A percentile compares a stretch with the other conserved stretches of the same genome.
Evolutionary conservation across 805 yeast species (phyloP).

Genomic region (Soucietia sequanensis): DNA sequence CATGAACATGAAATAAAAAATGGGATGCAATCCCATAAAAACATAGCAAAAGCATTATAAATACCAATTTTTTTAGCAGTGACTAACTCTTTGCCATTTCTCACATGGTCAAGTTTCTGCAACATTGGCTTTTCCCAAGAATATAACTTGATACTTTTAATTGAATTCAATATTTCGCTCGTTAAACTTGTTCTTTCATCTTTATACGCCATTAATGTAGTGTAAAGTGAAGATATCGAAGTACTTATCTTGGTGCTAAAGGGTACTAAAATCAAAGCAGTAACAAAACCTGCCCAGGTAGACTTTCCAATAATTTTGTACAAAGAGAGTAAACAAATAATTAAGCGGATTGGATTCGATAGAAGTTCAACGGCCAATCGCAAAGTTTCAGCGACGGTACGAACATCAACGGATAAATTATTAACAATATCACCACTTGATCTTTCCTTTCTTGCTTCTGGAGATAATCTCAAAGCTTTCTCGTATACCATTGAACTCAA

Average conservation of each 20-base stretch:
- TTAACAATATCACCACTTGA: constrained; percentile 35
- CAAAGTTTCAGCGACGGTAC: constrained; percentile 13
- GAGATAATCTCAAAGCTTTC: constrained; percentile 29
- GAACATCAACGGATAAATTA: constrained; percentile 30
- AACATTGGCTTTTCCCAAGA: constrained; percentile 44
- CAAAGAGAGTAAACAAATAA: constrained; percentile 28
- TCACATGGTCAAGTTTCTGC: constrained; percentile 25
- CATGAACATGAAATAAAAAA: constrained; percentile 34
- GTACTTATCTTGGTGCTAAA: constrained; percentile 25
- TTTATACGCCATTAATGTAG: constrained; percentile 30
- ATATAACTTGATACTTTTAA: constrained; percentile 39
- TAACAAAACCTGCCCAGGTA: constrained; percentile 34
- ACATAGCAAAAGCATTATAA: constrained; percentile 28
- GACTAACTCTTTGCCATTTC: constrained; percentile 35
- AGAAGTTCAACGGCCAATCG: constrained; percentile 14
- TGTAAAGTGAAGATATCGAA: constrained; percentile 21
- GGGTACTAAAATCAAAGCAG: constrained; percentile 34
- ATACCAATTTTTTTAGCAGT: constrained; percentile 30
- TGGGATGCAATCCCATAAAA: constrained; percentile 40
- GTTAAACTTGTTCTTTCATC: constrained; percentile 38
- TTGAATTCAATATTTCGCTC: constrained; percentile 36
- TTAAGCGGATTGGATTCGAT: constrained; percentile 22
- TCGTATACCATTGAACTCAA: constrained; percentile 24
- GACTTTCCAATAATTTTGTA: constrained; percentile 34
- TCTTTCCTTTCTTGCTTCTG: constrained; percentile 29